A percentile compares a stretch with the other conserved stretches of the same genome.
Evolutionary conservation across 1,139 yeast genomes (phyloP).

Genomic region (Geotrichum australiense): DNA sequence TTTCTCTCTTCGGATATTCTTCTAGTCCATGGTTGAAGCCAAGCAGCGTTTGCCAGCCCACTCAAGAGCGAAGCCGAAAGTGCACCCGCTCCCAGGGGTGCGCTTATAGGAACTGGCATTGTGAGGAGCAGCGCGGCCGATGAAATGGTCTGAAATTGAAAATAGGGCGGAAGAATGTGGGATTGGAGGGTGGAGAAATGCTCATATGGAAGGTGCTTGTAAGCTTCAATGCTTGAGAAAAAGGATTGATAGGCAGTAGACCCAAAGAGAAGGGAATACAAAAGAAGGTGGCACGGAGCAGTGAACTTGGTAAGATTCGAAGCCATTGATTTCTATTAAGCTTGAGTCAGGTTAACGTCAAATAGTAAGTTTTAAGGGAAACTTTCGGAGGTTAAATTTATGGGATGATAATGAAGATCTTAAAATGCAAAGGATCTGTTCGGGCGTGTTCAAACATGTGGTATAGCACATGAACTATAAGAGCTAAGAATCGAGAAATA

Average conservation of each 20-base stretch:
- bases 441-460: too few relatives aligned
- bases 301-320: neutral
- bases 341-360: too few relatives aligned
- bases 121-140: slow-evolving; percentile 64
- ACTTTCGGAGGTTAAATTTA: too few relatives aligned
- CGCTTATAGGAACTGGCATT: slow-evolving; percentile 61
- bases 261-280: slow-evolving; percentile 49
- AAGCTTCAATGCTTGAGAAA: slow-evolving; percentile 76
- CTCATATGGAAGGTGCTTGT: slow-evolving; percentile 65
- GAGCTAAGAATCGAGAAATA: too few relatives aligned
- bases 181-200: slow-evolving; percentile 74
- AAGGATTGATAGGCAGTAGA: slow-evolving; percentile 82
- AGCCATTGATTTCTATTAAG: too few relatives aligned
- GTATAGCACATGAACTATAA: too few relatives aligned
- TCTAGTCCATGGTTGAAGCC: slow-evolving; percentile 63
- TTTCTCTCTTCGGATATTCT: slow-evolving; percentile 52
- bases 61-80: slow-evolving; percentile 34
- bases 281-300: slow-evolving; percentile 35
- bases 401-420: too few relatives aligned
- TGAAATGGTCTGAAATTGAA: slow-evolving; percentile 65
- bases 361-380: too few relatives aligned
- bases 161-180: slow-evolving; percentile 74
- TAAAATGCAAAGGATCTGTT: too few relatives aligned
- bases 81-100: slow-evolving; percentile 17
- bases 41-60: slow-evolving; percentile 57